These are phyloP conservation scores for Chimonanthus salicifolius DNA, from an alignment of 164 flowering plant genomes.

Conservation along the genomic window DNA sequence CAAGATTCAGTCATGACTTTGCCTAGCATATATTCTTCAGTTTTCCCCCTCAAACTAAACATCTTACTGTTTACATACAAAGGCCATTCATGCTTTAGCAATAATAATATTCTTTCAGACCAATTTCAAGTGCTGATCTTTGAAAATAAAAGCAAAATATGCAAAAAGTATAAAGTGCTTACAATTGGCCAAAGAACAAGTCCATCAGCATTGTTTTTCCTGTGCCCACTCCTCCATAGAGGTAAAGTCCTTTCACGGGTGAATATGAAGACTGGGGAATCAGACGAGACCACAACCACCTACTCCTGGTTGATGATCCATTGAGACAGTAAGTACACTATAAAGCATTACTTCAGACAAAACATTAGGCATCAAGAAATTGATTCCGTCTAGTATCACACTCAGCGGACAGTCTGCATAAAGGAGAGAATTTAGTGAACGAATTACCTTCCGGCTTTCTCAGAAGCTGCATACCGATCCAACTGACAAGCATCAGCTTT, in stretches of 20 bases:
- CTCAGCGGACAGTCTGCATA: not conserved
- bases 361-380: not conserved
- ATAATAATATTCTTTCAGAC: not conserved
- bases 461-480: slow-evolving; percentile 66
- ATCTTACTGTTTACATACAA: no score
- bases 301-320: slow-evolving; percentile 44
- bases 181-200: slow-evolving; percentile 85
- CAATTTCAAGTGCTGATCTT: not conserved
- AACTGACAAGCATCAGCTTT: slow-evolving; percentile 66
- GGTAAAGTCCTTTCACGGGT: slow-evolving; percentile 89
- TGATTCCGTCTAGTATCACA: not conserved
- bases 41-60: no score
- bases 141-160: not conserved
- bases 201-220: slow-evolving; percentile 99
- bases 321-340: not conserved
- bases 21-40: no score
- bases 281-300: slow-evolving; percentile 95
- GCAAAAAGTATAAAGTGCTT: slow-evolving; percentile 20
- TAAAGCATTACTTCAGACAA: not conserved
- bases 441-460: slow-evolving; percentile 58
- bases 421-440: not conserved
- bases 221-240: slow-evolving; percentile 98
- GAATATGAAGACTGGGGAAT: slow-evolving; percentile 66
- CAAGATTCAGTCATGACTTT: no score
- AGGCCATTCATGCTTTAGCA: no score